phyloP scores from a whole-genome alignment of 345 rosid species.

The Lumnitzera littorea region DNA sequence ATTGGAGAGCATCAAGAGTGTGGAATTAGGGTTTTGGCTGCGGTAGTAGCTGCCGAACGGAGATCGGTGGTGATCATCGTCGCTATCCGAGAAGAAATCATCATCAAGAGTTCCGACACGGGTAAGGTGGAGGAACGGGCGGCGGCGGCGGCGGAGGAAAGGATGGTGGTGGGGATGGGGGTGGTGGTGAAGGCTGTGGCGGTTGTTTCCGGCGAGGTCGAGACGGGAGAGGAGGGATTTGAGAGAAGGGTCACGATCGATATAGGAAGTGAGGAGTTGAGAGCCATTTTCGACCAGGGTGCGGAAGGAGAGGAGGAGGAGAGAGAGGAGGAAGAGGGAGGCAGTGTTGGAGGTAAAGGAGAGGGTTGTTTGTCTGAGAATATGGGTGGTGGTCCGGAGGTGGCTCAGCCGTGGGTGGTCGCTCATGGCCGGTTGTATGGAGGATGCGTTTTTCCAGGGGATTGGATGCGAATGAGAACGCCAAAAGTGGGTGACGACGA shows the following conservation, averaged over 20 bases:
- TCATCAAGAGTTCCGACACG: constrained; percentile 79
- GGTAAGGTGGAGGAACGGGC: constrained; percentile 77
- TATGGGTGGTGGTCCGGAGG: constrained; percentile 56
- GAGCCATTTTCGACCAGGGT: constrained; percentile 67
- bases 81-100: constrained; percentile 68
- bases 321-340: constrained; percentile 62
- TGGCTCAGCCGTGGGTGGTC: constrained; percentile 54
- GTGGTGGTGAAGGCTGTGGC: constrained; percentile 17
- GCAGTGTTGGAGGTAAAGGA: constrained; percentile 44
- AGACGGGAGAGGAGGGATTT: constrained; percentile 78
- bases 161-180: constrained; percentile 20
- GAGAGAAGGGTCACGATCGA: constrained; percentile 83
- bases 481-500: not conserved
- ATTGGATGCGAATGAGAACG: not conserved
- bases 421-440: constrained; percentile 37
- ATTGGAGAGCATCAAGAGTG: constrained; percentile 42
- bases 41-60: constrained; percentile 24
- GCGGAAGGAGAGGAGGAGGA: constrained; percentile 78
- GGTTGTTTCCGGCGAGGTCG: constrained; percentile 32
- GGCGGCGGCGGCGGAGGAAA: constrained; percentile 37
- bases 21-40: constrained; percentile 41
- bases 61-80: constrained; percentile 48
- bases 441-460: not conserved
- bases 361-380: constrained; percentile 39
- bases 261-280: constrained; percentile 51